phyloP scores from a whole-genome alignment of 192 early-diverging fungal species.

The Phlyctochytrium arcticum region DNA sequence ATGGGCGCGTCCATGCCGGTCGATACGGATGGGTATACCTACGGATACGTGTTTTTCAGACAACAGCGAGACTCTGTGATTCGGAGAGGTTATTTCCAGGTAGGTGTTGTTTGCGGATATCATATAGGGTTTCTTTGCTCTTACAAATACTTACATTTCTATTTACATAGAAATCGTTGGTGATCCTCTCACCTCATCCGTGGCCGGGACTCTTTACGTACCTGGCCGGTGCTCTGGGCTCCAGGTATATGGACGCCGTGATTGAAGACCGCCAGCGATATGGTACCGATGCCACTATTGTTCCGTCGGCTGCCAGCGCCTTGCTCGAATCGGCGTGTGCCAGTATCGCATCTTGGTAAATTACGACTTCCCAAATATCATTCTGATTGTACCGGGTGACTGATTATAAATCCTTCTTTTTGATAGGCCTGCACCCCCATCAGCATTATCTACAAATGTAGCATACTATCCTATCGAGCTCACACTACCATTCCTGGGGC shows the following conservation, averaged over 20 bases:
- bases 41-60: constrained; percentile 94
- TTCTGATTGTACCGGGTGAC: too few relatives aligned
- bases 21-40: constrained; percentile 52
- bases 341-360: constrained; percentile 71
- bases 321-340: constrained; percentile 78
- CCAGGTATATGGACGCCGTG: constrained; percentile 72
- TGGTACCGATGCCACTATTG: constrained; percentile 3
- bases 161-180: constrained; percentile 71
- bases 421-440: constrained; percentile 43
- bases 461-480: constrained; percentile 26
- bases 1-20: constrained; percentile 29
- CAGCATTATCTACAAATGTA: constrained; percentile 21
- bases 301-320: constrained; percentile 4
- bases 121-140: neutral
- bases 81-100: constrained; percentile 87
- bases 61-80: constrained; percentile 84
- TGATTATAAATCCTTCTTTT: too few relatives aligned
- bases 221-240: constrained; percentile 70
- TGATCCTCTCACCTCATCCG: constrained; percentile 82
- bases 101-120: constrained; percentile 11
- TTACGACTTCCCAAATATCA: constrained; percentile 10
- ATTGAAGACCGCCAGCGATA: constrained; percentile 22
- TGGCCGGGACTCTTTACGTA: constrained; percentile 82
- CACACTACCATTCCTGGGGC: constrained; percentile 35
- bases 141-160: neutral